Evolutionary conservation across 352 stramenopile species (phyloP).

Genomic region (Globisporangium splendens): DNA sequence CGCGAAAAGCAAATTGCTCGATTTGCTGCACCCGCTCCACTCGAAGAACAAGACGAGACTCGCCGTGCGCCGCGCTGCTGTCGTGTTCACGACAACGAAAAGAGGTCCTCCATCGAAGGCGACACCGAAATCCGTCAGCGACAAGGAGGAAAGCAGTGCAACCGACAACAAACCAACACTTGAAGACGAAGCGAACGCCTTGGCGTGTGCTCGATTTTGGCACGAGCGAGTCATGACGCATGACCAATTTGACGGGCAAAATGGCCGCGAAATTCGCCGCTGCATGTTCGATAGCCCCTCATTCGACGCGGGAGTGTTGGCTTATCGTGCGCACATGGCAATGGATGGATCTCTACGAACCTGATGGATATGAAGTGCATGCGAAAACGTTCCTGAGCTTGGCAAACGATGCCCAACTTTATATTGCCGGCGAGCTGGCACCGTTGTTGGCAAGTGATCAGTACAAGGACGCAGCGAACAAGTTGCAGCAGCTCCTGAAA

Average conservation of each 20-base stretch:
- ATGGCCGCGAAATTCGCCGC: conserved; percentile 32
- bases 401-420: conserved; percentile 39
- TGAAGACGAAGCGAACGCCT: conserved; percentile 26
- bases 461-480: conserved; percentile 30
- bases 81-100: conserved; percentile 28
- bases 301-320: conserved; percentile 38
- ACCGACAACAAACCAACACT: background rate
- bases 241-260: conserved; percentile 31
- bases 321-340: conserved; percentile 34
- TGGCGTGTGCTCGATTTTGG: conserved; percentile 58
- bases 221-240: conserved; percentile 39
- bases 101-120: background rate
- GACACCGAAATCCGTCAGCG: background rate
- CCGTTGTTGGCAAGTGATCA: conserved; percentile 23
- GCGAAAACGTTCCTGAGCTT: conserved; percentile 47
- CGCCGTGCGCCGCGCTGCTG: conserved; percentile 31
- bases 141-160: background rate
- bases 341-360: conserved; percentile 59
- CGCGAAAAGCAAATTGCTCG: conserved; percentile 47
- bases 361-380: conserved; percentile 36
- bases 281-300: conserved; percentile 19
- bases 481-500: conserved; percentile 43
- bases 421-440: conserved; percentile 34
- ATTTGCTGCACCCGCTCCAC: conserved; percentile 54
- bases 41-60: conserved; percentile 41